Evolutionary conservation across 148 eudicot species (phyloP).

Genomic region (Rhododendron griersonianum): DNA sequence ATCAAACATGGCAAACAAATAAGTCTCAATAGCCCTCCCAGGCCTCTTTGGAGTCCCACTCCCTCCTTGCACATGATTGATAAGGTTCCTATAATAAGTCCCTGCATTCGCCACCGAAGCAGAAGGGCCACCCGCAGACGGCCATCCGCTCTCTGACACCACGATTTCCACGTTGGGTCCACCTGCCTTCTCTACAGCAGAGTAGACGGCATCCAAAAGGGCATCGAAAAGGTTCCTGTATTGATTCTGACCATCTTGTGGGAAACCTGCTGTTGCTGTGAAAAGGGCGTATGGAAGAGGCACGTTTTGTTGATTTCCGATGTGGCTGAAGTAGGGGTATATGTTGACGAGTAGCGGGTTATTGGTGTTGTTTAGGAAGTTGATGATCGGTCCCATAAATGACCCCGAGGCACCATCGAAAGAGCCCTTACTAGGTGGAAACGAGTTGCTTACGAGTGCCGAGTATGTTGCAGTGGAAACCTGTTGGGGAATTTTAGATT

Average conservation of each 20-base stretch:
- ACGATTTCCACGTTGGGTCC: neutral
- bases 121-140: neutral
- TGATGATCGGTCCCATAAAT: neutral
- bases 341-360: neutral
- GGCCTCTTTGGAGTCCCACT: neutral
- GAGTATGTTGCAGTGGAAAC: neutral
- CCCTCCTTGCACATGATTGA: neutral
- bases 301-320: neutral
- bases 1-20: neutral
- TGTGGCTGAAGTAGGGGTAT: neutral
- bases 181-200: neutral
- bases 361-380: neutral
- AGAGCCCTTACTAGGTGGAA: conserved; percentile 36
- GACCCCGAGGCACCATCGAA: neutral
- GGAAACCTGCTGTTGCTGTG: neutral
- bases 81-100: neutral
- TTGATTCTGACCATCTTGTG: neutral
- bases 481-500: neutral
- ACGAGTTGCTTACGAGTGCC: conserved; percentile 1
- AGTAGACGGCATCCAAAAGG: neutral
- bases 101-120: neutral
- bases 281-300: neutral
- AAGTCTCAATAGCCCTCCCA: neutral
- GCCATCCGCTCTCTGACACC: conserved; percentile 7
- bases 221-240: neutral